phyloP scores from a whole-genome alignment of 192 early-diverging fungal species.

The Coemansia sp. region DNA sequence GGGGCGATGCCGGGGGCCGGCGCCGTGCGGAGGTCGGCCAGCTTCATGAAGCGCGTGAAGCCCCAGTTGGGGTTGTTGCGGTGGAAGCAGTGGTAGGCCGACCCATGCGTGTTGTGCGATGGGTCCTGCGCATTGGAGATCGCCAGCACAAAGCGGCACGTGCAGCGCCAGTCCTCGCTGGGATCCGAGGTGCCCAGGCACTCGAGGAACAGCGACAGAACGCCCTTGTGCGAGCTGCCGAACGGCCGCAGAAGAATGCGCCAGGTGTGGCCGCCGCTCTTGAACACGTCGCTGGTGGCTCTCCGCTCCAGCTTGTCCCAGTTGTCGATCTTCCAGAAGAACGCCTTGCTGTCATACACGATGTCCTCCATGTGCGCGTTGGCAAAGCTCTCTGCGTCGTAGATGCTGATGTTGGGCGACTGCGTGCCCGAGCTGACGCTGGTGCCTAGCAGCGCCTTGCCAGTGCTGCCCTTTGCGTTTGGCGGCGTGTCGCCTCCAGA shows the following conservation, averaged over 20 bases:
- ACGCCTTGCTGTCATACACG: conserved; percentile 48
- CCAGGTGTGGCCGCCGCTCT: conserved; percentile 60
- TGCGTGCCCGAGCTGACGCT: conserved; percentile 9
- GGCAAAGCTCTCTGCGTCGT: conserved; percentile 42
- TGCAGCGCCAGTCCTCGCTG: conserved; percentile 73
- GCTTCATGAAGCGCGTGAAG: conserved; percentile 79
- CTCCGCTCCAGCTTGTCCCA: conserved; percentile 52
- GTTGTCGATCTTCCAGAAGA: conserved; percentile 52
- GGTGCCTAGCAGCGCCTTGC: background rate
- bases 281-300: conserved; percentile 49
- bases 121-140: conserved; percentile 78
- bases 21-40: conserved; percentile 55
- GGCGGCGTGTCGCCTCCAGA: background rate
- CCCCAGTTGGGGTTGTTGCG: conserved; percentile 93
- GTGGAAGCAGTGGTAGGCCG: conserved; percentile 86
- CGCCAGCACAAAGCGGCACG: conserved; percentile 82
- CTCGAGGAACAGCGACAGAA: conserved; percentile 86
- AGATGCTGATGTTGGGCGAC: conserved; percentile 44
- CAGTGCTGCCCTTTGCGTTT: background rate
- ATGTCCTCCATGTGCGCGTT: conserved; percentile 52
- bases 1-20: conserved; percentile 56
- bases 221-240: conserved; percentile 78
- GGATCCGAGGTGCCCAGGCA: conserved; percentile 69
- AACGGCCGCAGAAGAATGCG: conserved; percentile 86
- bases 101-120: conserved; percentile 61